Percentiles rank a stretch among this genome's conserved stretches.
phyloP scores from a whole-genome alignment of 2,329 filamentous ascomycete species.

The Apiospora rasikravindrae region DNA sequence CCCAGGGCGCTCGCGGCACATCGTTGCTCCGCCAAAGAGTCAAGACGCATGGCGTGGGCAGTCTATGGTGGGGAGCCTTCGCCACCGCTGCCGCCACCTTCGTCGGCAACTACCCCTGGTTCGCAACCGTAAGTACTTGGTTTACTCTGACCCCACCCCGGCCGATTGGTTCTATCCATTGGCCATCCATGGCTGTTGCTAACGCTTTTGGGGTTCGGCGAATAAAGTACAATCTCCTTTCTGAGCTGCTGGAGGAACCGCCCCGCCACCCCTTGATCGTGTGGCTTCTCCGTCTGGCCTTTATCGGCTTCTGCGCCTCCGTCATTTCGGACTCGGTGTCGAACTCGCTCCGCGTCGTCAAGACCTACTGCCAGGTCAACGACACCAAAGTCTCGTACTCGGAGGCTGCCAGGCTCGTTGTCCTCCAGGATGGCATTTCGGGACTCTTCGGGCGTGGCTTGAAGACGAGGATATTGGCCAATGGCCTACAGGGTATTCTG shows the following conservation, averaged over 20 bases:
- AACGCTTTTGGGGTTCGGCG: neutral
- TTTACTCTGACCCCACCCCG: neutral
- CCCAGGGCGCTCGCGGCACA: constrained; percentile 50
- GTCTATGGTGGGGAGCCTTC: constrained; percentile 55
- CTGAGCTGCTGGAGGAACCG: constrained; percentile 45
- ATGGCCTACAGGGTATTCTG: constrained; percentile 51
- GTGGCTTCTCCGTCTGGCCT: constrained; percentile 50
- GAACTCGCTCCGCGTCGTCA: constrained; percentile 53
- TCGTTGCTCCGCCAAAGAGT: constrained; percentile 49
- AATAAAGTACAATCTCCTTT: constrained; percentile 50
- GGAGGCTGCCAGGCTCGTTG: constrained; percentile 47
- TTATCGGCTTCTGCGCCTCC: constrained; percentile 51
- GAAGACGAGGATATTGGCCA: constrained; percentile 53
- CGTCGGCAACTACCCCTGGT: constrained; percentile 56
- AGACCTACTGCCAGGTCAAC: constrained; percentile 56
- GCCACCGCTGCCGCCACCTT: constrained; percentile 55
- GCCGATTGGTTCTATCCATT: neutral
- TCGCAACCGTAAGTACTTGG: constrained; percentile 46
- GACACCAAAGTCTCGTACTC: constrained; percentile 53
- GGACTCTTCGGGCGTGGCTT: constrained; percentile 53
- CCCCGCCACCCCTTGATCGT: constrained; percentile 44
- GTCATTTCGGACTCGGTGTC: constrained; percentile 52
- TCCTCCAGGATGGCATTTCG: constrained; percentile 46
- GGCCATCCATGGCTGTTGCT: neutral
- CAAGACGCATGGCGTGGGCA: constrained; percentile 50